Evolutionary conservation across 192 early-diverging fungal species (phyloP).

Genomic region (Kickxella alabastrina): DNA sequence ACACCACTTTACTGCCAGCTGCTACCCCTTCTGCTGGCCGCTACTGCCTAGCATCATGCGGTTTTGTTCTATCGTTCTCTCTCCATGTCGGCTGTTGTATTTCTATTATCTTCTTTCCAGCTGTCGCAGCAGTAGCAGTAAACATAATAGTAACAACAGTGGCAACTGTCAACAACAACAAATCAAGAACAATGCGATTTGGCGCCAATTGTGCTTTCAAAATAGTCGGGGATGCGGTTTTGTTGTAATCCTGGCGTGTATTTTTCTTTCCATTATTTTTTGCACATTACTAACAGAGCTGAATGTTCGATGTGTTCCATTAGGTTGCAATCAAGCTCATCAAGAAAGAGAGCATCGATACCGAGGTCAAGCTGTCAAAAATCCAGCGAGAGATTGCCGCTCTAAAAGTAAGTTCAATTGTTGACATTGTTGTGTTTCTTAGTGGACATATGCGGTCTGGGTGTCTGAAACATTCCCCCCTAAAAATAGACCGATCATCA

Average conservation of each 20-base stretch:
- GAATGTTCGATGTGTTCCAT: too few relatives aligned
- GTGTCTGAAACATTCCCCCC: constrained; percentile 2
- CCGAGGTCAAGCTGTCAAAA: constrained; percentile 76
- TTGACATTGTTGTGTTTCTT: constrained; percentile 2
- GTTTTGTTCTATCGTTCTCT: constrained; percentile 1
- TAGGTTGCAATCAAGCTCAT: constrained; percentile 94
- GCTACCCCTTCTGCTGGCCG: background rate
- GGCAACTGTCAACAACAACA: too few relatives aligned
- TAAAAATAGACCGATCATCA: constrained; percentile 4
- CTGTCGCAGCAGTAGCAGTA: too few relatives aligned
- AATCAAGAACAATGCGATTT: too few relatives aligned
- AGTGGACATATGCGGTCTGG: background rate
- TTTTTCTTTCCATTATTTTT: background rate
- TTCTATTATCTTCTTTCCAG: background rate
- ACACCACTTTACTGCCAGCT: too few relatives aligned
- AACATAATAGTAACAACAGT: too few relatives aligned
- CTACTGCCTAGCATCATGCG: background rate
- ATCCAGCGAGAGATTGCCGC: constrained; percentile 94
- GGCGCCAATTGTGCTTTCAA: too few relatives aligned
- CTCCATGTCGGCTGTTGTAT: background rate
- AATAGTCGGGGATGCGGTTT: too few relatives aligned
- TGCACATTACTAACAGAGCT: too few relatives aligned
- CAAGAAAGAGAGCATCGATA: constrained; percentile 85
- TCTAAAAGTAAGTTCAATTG: constrained; percentile 64
- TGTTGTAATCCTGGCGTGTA: background rate